phyloP scores from a whole-genome alignment of 78 protist species.

The Dictyostelium firmibasis region DNA sequence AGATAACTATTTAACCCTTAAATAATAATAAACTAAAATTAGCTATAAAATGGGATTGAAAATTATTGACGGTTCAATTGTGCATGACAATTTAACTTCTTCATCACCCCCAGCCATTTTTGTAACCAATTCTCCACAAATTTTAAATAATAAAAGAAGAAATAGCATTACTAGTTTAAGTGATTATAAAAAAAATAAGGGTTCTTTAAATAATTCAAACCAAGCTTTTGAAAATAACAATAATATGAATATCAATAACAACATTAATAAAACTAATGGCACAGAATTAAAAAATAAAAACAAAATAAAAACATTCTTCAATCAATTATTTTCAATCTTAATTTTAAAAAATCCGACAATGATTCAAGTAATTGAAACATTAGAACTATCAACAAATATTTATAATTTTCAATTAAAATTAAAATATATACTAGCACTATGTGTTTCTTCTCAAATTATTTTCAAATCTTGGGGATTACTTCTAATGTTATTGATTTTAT shows the following conservation, averaged over 20 bases:
- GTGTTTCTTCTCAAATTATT: neutral
- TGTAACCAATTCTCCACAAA: neutral
- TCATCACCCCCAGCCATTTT: neutral
- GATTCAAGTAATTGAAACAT: slow-evolving; percentile 9
- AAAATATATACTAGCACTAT: slow-evolving; percentile 29
- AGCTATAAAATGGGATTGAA: neutral
- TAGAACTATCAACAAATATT: slow-evolving; percentile 14
- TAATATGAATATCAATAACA: neutral
- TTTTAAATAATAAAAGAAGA: neutral
- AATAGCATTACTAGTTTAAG: neutral
- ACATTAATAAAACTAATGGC: neutral
- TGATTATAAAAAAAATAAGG: neutral
- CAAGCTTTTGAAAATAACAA: neutral
- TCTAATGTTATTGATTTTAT: neutral
- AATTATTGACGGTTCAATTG: slow-evolving; percentile 14
- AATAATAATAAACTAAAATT: neutral
- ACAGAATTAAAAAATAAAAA: neutral
- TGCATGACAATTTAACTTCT: neutral
- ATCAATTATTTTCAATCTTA: neutral
- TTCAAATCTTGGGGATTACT: slow-evolving; percentile 35
- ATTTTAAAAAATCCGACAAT: neutral
- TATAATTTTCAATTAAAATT: slow-evolving; percentile 9
- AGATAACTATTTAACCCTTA: neutral
- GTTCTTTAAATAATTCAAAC: neutral
- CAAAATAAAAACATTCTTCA: neutral